Base-by-base conservation (phyloP, 208 protist species). In the Naegleria lovaniensis region DNA sequence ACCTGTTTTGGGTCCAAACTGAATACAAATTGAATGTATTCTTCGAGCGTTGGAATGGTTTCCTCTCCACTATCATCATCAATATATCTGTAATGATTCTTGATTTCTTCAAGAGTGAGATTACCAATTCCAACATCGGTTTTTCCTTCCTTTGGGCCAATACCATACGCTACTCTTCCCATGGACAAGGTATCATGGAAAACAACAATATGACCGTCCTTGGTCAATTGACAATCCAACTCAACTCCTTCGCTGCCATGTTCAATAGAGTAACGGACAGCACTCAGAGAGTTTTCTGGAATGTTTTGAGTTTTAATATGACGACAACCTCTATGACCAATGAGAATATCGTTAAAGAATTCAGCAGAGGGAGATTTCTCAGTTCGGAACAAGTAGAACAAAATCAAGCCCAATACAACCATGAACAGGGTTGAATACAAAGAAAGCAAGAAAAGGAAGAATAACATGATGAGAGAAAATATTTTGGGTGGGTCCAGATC, bases 271-370 rank as follows among this genome's bases (percentile, higher is more conserved):
- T 97, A 96, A 93, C 95, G 93, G 89, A 96, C 96, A 29, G 96
- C 95, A n/a, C 93, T 92, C 36, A 97, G 90, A 36, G 96, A 97
- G 92, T 97, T 97, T 92, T 97, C 95, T 0, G 95, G 95, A 15
- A 95, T 94, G 25, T 94, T 94, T 4, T 90, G 92, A 48, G 39
- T 58, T 38, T 51, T 51, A 36, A 97, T 94, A 41, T 91, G 79
- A 38, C 95, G 92, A 93, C 95, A 96, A 85, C 96, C 96, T 88
- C 96, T 95, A 91, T 97, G 96, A n/a, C 96, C 96, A 92, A 97
- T 38, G 6, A 79, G n/a, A 36, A 79, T 79, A 36, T 79, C 67
- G n/a, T 79, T 79, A 36, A 79, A 79, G 67, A 79, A 79, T 36
- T 25, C 7, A 0, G 67, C 67, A 79, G 19, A 11, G n/a, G 67